Evolutionary conservation across 257 asterid genomes (phyloP).

Genomic region (Solanum piurae): DNA sequence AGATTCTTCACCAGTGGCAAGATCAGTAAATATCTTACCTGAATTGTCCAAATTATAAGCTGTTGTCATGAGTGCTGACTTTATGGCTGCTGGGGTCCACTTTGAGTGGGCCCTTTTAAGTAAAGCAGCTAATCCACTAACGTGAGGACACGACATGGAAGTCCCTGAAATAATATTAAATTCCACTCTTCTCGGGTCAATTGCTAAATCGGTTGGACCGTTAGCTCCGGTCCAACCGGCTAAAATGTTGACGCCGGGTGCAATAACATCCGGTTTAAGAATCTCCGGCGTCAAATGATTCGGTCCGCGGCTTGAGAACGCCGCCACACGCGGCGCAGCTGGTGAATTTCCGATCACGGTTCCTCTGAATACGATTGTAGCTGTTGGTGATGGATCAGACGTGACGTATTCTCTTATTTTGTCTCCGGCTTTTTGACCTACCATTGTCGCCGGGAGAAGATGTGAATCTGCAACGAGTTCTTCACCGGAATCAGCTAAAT

Average conservation of each 20-base stretch:
- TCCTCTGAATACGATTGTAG: constrained; percentile 55
- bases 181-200: constrained; percentile 67
- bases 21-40: constrained; percentile 55
- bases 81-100: constrained; percentile 82
- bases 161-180: constrained; percentile 89
- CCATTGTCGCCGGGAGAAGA: constrained; percentile 83
- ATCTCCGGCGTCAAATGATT: constrained; percentile 70
- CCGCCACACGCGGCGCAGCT: constrained; percentile 77
- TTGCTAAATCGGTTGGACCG: constrained; percentile 63
- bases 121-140: constrained; percentile 81
- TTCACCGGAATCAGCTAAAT: constrained; percentile 75
- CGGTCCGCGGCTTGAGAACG: constrained; percentile 96
- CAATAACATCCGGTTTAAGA: constrained; percentile 84
- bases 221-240: constrained; percentile 80
- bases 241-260: constrained; percentile 85
- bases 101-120: constrained; percentile 51
- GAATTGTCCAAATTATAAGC: constrained; percentile 58
- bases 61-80: constrained; percentile 81
- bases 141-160: constrained; percentile 95
- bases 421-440: constrained; percentile 67
- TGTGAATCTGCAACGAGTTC: constrained; percentile 89
- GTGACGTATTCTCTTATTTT: constrained; percentile 47
- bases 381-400: constrained; percentile 65
- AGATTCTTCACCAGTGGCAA: constrained; percentile 62
- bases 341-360: constrained; percentile 64